These are phyloP conservation scores for Macrotyloma uniflorum DNA, from an alignment of 306 rosid species.

Conservation along the genomic window DNA sequence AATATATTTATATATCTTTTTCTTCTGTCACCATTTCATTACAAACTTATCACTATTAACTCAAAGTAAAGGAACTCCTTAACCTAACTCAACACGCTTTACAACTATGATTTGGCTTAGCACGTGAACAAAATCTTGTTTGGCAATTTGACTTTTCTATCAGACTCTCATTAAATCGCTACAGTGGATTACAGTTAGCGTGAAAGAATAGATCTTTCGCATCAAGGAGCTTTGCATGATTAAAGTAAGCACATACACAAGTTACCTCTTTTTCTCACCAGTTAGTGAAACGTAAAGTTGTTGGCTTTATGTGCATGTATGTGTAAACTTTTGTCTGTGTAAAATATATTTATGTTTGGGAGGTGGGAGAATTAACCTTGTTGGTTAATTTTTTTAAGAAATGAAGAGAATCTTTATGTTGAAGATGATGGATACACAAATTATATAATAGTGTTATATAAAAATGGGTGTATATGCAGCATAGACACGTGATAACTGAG, in stretches of 20 bases:
- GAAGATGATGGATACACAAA: background rate
- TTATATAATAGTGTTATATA: background rate
- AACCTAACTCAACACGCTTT: slow-evolving; percentile 34
- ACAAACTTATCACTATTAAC: too few species aligned
- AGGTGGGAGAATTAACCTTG: background rate
- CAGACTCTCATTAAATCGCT: slow-evolving; percentile 34
- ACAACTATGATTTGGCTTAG: slow-evolving; percentile 12
- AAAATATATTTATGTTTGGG: background rate
- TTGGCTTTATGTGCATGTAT: slow-evolving; percentile 3
- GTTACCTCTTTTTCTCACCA: slow-evolving; percentile 23
- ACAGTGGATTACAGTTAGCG: slow-evolving; percentile 51
- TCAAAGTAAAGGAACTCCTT: background rate
- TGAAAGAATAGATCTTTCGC: slow-evolving; percentile 24
- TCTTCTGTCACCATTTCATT: too few species aligned
- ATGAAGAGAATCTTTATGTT: background rate
- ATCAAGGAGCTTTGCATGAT: slow-evolving; percentile 37
- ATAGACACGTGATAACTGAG: background rate
- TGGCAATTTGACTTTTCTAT: slow-evolving; percentile 36
- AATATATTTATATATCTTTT: too few species aligned
- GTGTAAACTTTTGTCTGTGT: background rate
- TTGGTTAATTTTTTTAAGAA: background rate
- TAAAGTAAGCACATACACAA: slow-evolving; percentile 26
- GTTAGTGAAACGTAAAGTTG: slow-evolving; percentile 23
- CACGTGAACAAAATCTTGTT: slow-evolving; percentile 19
- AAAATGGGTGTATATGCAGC: background rate